Conservation (phyloP, 2,329 filamentous ascomycete genomes). For the Teratosphaeria zuluensis region DNA sequence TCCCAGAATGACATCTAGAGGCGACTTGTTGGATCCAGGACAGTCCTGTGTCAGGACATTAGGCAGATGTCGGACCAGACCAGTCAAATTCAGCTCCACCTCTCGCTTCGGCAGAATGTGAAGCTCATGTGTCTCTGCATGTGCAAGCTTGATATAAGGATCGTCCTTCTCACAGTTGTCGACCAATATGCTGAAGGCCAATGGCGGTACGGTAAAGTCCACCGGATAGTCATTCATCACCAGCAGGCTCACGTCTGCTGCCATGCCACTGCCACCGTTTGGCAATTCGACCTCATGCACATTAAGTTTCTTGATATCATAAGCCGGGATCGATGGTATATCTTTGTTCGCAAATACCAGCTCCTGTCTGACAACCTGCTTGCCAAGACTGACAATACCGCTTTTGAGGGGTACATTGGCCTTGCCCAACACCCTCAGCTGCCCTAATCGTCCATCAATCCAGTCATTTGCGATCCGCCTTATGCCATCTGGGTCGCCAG, state of each 20-base stretch:
- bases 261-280: conserved; percentile 55
- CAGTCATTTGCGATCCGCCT: conserved; percentile 78
- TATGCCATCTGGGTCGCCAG: conserved; percentile 68
- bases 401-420: conserved; percentile 66
- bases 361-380: conserved; percentile 63
- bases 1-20: conserved; percentile 70
- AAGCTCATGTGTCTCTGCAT: conserved; percentile 59
- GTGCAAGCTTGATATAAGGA: conserved; percentile 67
- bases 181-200: conserved; percentile 77
- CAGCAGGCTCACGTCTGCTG: conserved; percentile 65
- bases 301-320: conserved; percentile 72
- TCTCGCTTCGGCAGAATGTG: conserved; percentile 58
- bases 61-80: conserved; percentile 63
- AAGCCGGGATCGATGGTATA: conserved; percentile 67
- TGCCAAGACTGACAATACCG: conserved; percentile 69
- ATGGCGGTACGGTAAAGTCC: conserved; percentile 62
- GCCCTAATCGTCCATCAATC: conserved; percentile 66
- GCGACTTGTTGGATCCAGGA: conserved; percentile 67
- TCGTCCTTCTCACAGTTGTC: conserved; percentile 67
- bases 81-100: conserved; percentile 60
- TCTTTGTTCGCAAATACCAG: conserved; percentile 64
- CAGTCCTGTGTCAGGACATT: conserved; percentile 63
- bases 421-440: conserved; percentile 62
- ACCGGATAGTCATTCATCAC: conserved; percentile 72
- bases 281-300: conserved; percentile 60